A percentile compares a stretch with the other conserved stretches of the same genome.
Conservation (phyloP, 768 basidiomycete genomes). For the Paxillus rubicundulus region DNA sequence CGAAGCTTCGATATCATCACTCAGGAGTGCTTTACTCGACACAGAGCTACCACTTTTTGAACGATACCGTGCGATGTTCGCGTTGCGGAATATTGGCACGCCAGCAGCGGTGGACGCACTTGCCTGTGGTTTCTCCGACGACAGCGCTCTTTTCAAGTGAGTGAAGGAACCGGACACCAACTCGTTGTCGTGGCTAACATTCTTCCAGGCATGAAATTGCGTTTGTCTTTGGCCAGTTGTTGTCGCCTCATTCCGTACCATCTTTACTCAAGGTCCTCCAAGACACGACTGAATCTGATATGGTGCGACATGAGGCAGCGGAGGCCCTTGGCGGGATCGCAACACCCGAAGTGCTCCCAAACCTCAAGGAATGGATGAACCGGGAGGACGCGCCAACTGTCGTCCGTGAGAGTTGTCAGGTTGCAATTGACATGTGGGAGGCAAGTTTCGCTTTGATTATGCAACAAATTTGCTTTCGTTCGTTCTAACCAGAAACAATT, state of each 20-base stretch:
- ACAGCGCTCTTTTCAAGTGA: slow-evolving; percentile 91
- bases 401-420: slow-evolving; percentile 92
- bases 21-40: slow-evolving; percentile 67
- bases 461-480: background rate
- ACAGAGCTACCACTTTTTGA: slow-evolving; percentile 73
- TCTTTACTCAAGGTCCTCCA: slow-evolving; percentile 77
- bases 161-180: slow-evolving; percentile 20
- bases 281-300: slow-evolving; percentile 74
- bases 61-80: slow-evolving; percentile 98
- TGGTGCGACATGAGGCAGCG: slow-evolving; percentile 98
- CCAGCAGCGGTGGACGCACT: slow-evolving; percentile 85
- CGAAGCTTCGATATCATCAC: slow-evolving; percentile 45
- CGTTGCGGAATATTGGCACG: slow-evolving; percentile 89
- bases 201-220: slow-evolving; percentile 90
- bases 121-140: slow-evolving; percentile 85
- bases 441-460: slow-evolving; percentile 38
- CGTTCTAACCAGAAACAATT: background rate
- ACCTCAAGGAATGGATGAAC: slow-evolving; percentile 81
- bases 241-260: slow-evolving; percentile 85
- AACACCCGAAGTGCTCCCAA: slow-evolving; percentile 84
- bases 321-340: slow-evolving; percentile 98
- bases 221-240: slow-evolving; percentile 95
- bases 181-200: background rate
- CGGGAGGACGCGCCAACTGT: slow-evolving; percentile 80
- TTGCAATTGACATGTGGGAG: slow-evolving; percentile 98